Base-by-base conservation (phyloP, 371 early-diverging fungal genomes). In the Blakeslea trispora region DNA sequence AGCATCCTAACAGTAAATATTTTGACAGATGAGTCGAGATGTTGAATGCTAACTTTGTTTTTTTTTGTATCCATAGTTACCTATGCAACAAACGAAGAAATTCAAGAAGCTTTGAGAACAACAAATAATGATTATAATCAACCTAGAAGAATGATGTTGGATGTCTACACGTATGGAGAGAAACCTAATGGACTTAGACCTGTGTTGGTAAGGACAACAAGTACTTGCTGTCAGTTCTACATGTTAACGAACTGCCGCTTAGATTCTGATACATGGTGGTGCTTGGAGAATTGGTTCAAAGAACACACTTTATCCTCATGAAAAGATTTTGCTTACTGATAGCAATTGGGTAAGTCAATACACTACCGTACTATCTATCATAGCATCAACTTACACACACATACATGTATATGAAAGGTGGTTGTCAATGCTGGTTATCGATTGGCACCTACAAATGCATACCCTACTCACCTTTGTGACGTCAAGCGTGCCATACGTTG, bases 401-500 rank as follows among this genome's bases (percentile, higher is more conserved):
- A n/a, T n/a, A n/a, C n/a, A n/a, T n/a, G n/a, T n/a, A n/a, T n/a
- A n/a, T n/a, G n/a, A n/a, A 84, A 84, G 82, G 66, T 88, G 17
- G 81, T 88, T 34, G 86, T 90, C 19, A 80, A 84, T 49, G 66
- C 87, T 57, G 86, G 85, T 31, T 83, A 88, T 69, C 81, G 90
- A 24, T 69, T 87, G 31, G 68, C 74, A 0, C 76, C 90, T 13
- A 69, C 68, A 34, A 72, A 71, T 35, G 64, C 79, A 9, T 87
- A 87, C 47, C 83, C 86, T 6, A 76, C 81, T 17, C 90, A 88
- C 57, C 58, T 91, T 24, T 69, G 76, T 10, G 91, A 91, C 61
- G 80, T 84, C 37, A 90, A 91, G 54, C 81, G 90, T 5, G 88
- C 88, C 22, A 61, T 91, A 28, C 80, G 89, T 11, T 91, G 90